phyloP scores from a whole-genome alignment of 2,329 filamentous ascomycete genomes.

The Sclerotinia spermophila region DNA sequence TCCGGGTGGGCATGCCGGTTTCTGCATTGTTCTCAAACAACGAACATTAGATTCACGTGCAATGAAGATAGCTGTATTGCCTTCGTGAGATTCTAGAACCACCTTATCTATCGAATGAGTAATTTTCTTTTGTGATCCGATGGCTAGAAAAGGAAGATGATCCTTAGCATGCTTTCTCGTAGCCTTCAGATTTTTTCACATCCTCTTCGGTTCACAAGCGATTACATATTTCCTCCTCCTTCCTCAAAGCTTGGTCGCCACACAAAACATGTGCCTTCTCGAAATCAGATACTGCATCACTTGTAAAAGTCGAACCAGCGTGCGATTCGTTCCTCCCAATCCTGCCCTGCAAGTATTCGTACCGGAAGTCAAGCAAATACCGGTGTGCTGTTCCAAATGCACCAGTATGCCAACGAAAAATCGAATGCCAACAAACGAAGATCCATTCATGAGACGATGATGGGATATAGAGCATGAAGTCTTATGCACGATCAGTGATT shows the following conservation, averaged over 20 bases:
- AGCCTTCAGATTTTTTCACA: background rate
- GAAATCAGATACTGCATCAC: constrained; percentile 11
- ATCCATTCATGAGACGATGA: background rate
- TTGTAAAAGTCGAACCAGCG: background rate
- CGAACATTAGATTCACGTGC: background rate
- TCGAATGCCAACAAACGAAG: background rate
- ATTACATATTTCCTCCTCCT: background rate
- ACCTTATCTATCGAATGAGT: background rate
- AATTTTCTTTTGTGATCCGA: background rate
- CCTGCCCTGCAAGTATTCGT: background rate
- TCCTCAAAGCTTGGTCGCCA: background rate
- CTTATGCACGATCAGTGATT: background rate
- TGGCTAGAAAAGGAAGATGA: background rate
- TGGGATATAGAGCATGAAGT: background rate
- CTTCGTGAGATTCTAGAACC: constrained; percentile 5
- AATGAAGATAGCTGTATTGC: background rate
- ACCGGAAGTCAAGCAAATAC: constrained; percentile 14
- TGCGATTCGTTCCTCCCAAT: constrained; percentile 6
- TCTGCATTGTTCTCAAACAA: background rate
- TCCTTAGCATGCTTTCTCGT: background rate
- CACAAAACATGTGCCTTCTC: constrained; percentile 9
- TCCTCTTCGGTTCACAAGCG: background rate
- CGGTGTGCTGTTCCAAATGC: constrained; percentile 3
- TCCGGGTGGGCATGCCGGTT: background rate
- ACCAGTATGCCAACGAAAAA: background rate